A percentile compares a stretch with the other conserved stretches of the same genome.
Evolutionary conservation across 352 stramenopile genomes (phyloP).

Genomic region (Globisporangium cylindrosporum): DNA sequence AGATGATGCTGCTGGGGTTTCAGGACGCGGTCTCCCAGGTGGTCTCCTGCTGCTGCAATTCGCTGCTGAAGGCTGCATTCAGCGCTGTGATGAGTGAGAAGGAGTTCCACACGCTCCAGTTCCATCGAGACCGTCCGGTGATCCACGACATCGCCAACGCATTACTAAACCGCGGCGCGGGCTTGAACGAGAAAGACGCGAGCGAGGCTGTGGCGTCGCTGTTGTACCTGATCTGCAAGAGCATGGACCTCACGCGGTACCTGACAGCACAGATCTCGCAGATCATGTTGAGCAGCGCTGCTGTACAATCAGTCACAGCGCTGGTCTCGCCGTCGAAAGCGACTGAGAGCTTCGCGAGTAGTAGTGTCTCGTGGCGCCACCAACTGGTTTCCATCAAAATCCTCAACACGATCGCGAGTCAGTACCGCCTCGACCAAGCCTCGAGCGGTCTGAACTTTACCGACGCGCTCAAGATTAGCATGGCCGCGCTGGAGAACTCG

Average conservation of each 20-base stretch:
- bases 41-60: constrained; percentile 51
- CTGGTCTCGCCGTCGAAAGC: constrained; percentile 23
- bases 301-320: constrained; percentile 8
- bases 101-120: constrained; percentile 58
- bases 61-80: constrained; percentile 62
- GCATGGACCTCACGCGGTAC: constrained; percentile 55
- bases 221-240: constrained; percentile 84
- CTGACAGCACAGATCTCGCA: constrained; percentile 52
- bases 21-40: constrained; percentile 72
- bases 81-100: constrained; percentile 49
- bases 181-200: constrained; percentile 76
- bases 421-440: constrained; percentile 70
- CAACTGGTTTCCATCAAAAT: constrained; percentile 80
- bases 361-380: constrained; percentile 53
- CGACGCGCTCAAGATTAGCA: constrained; percentile 65
- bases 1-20: constrained; percentile 53
- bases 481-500: constrained; percentile 60
- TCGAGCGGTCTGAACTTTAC: constrained; percentile 54
- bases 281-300: constrained; percentile 30
- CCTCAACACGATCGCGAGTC: constrained; percentile 68
- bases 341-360: neutral
- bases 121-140: constrained; percentile 46
- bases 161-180: constrained; percentile 48
- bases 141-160: constrained; percentile 47
- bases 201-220: constrained; percentile 72